These are phyloP conservation scores for Scheffersomyces insectosa DNA, from an alignment of 1,139 yeast genomes.

Conservation along the genomic window DNA sequence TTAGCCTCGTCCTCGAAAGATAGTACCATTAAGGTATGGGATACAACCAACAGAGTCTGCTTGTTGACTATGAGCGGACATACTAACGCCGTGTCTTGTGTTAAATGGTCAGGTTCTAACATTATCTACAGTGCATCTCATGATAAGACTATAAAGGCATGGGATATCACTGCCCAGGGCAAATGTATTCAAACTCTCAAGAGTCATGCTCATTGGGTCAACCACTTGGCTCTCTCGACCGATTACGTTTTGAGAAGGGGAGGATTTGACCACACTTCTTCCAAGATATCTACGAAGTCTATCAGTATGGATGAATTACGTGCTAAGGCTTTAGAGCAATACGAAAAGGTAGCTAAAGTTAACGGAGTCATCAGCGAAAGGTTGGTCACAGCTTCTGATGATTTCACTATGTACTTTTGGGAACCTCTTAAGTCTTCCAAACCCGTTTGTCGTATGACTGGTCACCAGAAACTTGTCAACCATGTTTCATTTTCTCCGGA, in stretches of 20 bases:
- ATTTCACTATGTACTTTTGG: constrained; percentile 97
- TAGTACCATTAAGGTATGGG: constrained; percentile 90
- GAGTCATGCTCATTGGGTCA: constrained; percentile 98
- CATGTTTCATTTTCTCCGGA: constrained; percentile 97
- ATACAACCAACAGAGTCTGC: constrained; percentile 70
- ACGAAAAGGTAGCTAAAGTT: constrained; percentile 74
- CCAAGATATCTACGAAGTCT: constrained; percentile 21
- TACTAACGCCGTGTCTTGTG: constrained; percentile 85
- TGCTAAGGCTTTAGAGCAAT: constrained; percentile 46
- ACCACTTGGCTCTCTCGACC: constrained; percentile 87
- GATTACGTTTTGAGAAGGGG: constrained; percentile 88
- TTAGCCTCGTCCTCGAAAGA: constrained; percentile 91
- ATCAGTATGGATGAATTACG: constrained; percentile 32
- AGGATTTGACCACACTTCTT: constrained; percentile 58
- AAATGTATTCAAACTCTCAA: constrained; percentile 75
- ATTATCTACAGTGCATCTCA: constrained; percentile 88
- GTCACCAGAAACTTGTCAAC: constrained; percentile 94
- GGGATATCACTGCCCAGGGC: constrained; percentile 82
- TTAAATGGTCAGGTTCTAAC: constrained; percentile 93
- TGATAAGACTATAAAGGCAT: constrained; percentile 88
- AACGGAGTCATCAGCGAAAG: constrained; percentile 74
- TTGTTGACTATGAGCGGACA: constrained; percentile 82
- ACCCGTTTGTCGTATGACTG: constrained; percentile 92
- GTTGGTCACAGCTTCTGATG: constrained; percentile 94
- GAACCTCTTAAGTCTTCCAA: constrained; percentile 79